phyloP scores from a whole-genome alignment of 805 yeast species.

The Maudiozyma turicensis region DNA sequence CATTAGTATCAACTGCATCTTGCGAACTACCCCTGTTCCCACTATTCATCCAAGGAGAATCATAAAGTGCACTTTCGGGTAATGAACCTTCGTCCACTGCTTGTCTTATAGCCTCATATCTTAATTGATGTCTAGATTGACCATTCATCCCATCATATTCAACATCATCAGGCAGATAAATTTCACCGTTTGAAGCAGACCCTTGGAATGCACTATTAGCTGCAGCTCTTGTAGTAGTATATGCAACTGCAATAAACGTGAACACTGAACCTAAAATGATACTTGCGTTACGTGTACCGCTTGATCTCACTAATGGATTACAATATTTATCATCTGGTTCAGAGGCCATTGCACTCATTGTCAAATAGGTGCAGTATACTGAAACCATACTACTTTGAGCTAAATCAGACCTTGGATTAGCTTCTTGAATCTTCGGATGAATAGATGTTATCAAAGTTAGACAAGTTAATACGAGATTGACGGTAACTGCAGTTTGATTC shows the following conservation, averaged over 20 bases:
- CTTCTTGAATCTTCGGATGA: constrained; percentile 77
- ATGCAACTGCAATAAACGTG: constrained; percentile 91
- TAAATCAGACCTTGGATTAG: constrained; percentile 88
- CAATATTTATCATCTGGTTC: constrained; percentile 93
- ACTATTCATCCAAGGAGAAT: constrained; percentile 44
- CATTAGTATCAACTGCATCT: constrained; percentile 30
- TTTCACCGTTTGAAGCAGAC: constrained; percentile 29
- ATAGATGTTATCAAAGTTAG: constrained; percentile 63
- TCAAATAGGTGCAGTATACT: constrained; percentile 82
- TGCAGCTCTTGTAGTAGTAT: constrained; percentile 95
- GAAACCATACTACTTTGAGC: constrained; percentile 97
- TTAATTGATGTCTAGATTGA: constrained; percentile 52
- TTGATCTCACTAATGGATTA: constrained; percentile 82
- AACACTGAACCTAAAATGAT: constrained; percentile 84
- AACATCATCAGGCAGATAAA: constrained; percentile 24
- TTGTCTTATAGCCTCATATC: constrained; percentile 79
- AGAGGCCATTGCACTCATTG: constrained; percentile 86
- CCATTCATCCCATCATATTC: constrained; percentile 37
- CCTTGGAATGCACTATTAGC: constrained; percentile 61
- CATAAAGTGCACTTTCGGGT: constrained; percentile 84
- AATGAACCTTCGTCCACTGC: constrained; percentile 95
- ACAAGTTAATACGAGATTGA: constrained; percentile 60
- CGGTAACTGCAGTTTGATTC: constrained; percentile 78
- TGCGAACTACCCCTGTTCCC: constrained; percentile 19
- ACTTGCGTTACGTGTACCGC: constrained; percentile 83